These are phyloP conservation scores for Primulina tabacum DNA, from an alignment of 257 asterid genomes.

Conservation along the genomic window DNA sequence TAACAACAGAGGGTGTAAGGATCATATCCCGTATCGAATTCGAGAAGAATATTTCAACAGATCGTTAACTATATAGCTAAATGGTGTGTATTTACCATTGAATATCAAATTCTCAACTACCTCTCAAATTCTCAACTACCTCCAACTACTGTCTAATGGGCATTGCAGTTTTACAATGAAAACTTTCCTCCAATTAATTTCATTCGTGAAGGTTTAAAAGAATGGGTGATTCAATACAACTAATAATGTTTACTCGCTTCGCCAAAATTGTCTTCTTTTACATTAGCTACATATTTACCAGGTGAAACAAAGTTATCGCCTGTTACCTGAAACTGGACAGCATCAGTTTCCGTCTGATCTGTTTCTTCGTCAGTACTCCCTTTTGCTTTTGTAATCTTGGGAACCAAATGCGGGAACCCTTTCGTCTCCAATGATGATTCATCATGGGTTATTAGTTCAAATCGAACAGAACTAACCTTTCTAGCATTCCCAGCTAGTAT, in stretches of 20 bases:
- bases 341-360: slow-evolving; percentile 36
- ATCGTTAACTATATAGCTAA: slow-evolving; percentile 7
- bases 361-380: slow-evolving; percentile 39
- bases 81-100: slow-evolving; percentile 2
- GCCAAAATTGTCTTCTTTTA: slow-evolving; percentile 51
- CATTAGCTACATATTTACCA: slow-evolving; percentile 37
- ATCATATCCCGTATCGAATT: neutral
- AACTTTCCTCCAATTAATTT: slow-evolving; percentile 24
- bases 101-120: neutral
- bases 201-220: slow-evolving; percentile 21
- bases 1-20: neutral
- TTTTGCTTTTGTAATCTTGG: slow-evolving; percentile 66
- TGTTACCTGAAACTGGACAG: slow-evolving; percentile 31
- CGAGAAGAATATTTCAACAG: neutral
- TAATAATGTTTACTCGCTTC: slow-evolving; percentile 30
- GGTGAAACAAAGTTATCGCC: slow-evolving; percentile 36
- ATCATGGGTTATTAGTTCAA: slow-evolving; percentile 62
- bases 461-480: slow-evolving; percentile 91
- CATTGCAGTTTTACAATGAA: slow-evolving; percentile 1
- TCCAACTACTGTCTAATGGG: slow-evolving; percentile 7
- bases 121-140: too few species aligned
- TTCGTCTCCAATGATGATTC: slow-evolving; percentile 43
- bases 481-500: slow-evolving; percentile 93
- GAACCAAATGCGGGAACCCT: slow-evolving; percentile 49
- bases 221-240: slow-evolving; percentile 9